phyloP scores from a whole-genome alignment of 345 rosid species.

The Lepidium sativum region DNA sequence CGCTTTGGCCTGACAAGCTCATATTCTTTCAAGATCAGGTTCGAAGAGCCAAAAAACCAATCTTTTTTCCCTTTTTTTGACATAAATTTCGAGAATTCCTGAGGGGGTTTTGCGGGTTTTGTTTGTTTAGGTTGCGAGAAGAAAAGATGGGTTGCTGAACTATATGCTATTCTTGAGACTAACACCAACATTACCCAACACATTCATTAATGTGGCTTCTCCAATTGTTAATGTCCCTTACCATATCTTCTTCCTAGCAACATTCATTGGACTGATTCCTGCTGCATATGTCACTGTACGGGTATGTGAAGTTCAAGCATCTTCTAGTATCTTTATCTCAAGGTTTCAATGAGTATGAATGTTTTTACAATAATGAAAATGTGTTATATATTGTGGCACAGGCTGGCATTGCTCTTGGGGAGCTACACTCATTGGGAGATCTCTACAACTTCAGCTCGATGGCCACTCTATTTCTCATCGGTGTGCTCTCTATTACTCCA shows the following conservation, averaged over 20 bases:
- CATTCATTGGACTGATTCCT: slow-evolving; percentile 80
- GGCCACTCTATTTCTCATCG: slow-evolving; percentile 74
- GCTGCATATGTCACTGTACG: slow-evolving; percentile 88
- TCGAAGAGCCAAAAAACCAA: background rate
- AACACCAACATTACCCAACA: slow-evolving; percentile 88
- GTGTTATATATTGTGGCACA: slow-evolving; percentile 21
- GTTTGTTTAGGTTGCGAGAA: slow-evolving; percentile 58
- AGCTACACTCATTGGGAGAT: slow-evolving; percentile 65
- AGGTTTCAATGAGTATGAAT: background rate
- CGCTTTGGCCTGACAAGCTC: slow-evolving; percentile 90
- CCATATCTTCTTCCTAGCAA: slow-evolving; percentile 75
- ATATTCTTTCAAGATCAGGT: slow-evolving; percentile 90
- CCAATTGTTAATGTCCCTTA: slow-evolving; percentile 88
- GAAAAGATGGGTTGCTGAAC: slow-evolving; percentile 60
- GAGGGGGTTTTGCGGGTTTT: background rate
- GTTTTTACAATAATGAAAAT: background rate
- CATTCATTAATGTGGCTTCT: slow-evolving; percentile 88
- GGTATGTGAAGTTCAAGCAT: slow-evolving; percentile 34
- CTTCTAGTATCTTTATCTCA: background rate
- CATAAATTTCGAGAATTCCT: background rate
- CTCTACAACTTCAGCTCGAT: slow-evolving; percentile 80
- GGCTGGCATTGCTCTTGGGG: slow-evolving; percentile 95
- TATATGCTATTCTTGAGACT: slow-evolving; percentile 87
- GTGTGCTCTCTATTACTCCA: slow-evolving; percentile 67
- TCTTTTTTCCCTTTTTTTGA: background rate